Evolutionary conservation across 1,284 basidiomycete species (phyloP).

Genomic region (Sporisorium graminicola): DNA sequence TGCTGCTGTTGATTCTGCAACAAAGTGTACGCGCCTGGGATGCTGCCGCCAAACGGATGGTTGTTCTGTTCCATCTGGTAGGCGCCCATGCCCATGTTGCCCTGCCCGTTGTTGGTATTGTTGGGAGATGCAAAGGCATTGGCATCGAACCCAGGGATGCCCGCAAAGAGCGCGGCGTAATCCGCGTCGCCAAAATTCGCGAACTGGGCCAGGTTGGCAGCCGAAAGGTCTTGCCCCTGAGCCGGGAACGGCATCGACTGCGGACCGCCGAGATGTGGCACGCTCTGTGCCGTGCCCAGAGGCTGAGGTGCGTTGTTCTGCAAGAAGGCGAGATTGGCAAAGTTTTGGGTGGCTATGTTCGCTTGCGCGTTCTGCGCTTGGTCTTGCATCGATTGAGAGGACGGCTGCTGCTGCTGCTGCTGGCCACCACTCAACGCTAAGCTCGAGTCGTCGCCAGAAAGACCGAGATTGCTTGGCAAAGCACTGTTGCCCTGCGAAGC

Average conservation of each 20-base stretch:
- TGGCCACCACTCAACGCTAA: slow-evolving; percentile 13
- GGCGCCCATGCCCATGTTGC: slow-evolving; percentile 35
- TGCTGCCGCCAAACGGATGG: slow-evolving; percentile 57
- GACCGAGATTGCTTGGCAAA: slow-evolving; percentile 35
- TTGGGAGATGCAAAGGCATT: slow-evolving; percentile 25
- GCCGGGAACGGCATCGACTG: slow-evolving; percentile 62
- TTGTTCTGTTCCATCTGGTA: slow-evolving; percentile 46
- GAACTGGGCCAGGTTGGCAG: slow-evolving; percentile 32
- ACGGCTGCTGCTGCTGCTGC: slow-evolving; percentile 25
- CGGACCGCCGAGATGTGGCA: slow-evolving; percentile 58
- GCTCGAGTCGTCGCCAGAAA: slow-evolving; percentile 20
- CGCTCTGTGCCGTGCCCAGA: slow-evolving; percentile 46
- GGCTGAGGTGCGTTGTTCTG: slow-evolving; percentile 47
- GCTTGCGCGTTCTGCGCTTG: slow-evolving; percentile 49
- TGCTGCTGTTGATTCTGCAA: slow-evolving; percentile 44
- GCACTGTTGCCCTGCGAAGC: slow-evolving; percentile 24
- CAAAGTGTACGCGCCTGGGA: slow-evolving; percentile 58
- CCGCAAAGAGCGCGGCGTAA: slow-evolving; percentile 44
- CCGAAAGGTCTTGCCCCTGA: slow-evolving; percentile 19
- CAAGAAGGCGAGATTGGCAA: slow-evolving; percentile 44
- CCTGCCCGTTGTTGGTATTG: slow-evolving; percentile 32
- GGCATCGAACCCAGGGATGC: slow-evolving; percentile 39
- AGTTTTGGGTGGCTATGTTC: slow-evolving; percentile 37
- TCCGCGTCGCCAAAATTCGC: slow-evolving; percentile 36
- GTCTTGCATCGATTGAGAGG: slow-evolving; percentile 42